Evolutionary conservation across 345 rosid genomes (phyloP), one percentile per base, ranked within the genome.

Genomic region (Hypericum androsaemum): DNA sequence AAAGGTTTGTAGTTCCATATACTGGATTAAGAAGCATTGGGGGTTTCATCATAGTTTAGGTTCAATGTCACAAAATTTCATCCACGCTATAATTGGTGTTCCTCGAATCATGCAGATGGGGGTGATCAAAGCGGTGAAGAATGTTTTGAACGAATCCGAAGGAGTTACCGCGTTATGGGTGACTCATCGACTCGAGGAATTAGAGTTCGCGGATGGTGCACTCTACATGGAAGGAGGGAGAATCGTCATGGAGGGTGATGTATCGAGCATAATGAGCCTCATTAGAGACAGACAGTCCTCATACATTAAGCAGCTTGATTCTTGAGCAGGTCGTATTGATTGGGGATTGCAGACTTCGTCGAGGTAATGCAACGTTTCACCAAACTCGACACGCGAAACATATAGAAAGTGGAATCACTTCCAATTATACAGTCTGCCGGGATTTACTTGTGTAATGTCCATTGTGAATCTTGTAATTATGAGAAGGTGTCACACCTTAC

Each of bases 101-200:
- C 6, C 40, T 64, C 56, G 64, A 11, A 37, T 59, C 12, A 43
- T 47, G 32, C 32, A 92, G 98, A 68, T 84, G 54, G 95, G 98
- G 47, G 96, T 92, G 66, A 75, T 92, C 64, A 78, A 82, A 64
- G 95, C 95, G 1, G 84, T 84, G 15, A 88, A 82, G 67, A 77
- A 63, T 41, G 59, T 73, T 7, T 57, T 92, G 67, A 60, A 66
- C 47, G 69, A 65, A 63, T 78, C 85, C 9, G 77, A 74, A 59
- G 84, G 77, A 10, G 86, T 90, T 54, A 84, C 95, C 0, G 95
- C 94, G 2, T 61, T 87, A 50, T 90, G 98, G 96, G 95, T 85
- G 38, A 92, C 96, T 16, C 98, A 88, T 78, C 76, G 89, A 44
- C 67, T 92, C 68, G 95, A 92, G 71, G 98, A 92, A 68, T 86